A percentile compares a stretch with the other conserved stretches of the same genome.
Conservation (phyloP, 2,329 filamentous ascomycete genomes). For the Aspergillus sp. region DNA sequence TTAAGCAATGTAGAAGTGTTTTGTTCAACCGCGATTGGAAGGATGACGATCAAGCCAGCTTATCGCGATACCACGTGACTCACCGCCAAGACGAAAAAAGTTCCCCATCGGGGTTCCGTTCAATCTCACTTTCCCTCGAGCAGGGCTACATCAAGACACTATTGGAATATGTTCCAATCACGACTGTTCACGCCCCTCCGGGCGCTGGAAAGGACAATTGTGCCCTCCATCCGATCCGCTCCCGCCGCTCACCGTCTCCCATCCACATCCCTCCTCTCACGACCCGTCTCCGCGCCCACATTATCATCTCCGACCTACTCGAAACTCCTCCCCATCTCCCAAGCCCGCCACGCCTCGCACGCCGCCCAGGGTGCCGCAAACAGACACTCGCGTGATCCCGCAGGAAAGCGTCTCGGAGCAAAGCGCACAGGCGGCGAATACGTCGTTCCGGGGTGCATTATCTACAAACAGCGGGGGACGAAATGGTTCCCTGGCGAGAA, state of each 20-base stretch:
- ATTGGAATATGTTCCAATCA: slow-evolving; percentile 35
- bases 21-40: not conserved
- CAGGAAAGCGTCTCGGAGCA: slow-evolving; percentile 83
- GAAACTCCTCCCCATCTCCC: slow-evolving; percentile 33
- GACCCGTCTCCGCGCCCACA: slow-evolving; percentile 20
- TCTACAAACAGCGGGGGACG: slow-evolving; percentile 93
- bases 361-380: slow-evolving; percentile 62
- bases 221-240: slow-evolving; percentile 23
- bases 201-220: slow-evolving; percentile 32
- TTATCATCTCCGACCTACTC: slow-evolving; percentile 18
- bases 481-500: slow-evolving; percentile 95
- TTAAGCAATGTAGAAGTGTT: not conserved
- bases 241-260: slow-evolving; percentile 14
- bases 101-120: slow-evolving; percentile 2
- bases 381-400: slow-evolving; percentile 57
- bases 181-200: slow-evolving; percentile 33
- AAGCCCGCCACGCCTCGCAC: slow-evolving; percentile 57
- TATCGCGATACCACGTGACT: slow-evolving; percentile 22
- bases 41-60: slow-evolving; percentile 22
- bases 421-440: slow-evolving; percentile 92
- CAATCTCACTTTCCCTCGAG: not conserved
- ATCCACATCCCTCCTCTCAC: slow-evolving; percentile 23
- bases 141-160: not conserved
- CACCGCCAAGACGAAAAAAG: slow-evolving; percentile 15
- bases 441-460: slow-evolving; percentile 92